These are phyloP conservation scores for Liriodendron chinense DNA, from an alignment of 164 flowering plant species.

Conservation along the genomic window DNA sequence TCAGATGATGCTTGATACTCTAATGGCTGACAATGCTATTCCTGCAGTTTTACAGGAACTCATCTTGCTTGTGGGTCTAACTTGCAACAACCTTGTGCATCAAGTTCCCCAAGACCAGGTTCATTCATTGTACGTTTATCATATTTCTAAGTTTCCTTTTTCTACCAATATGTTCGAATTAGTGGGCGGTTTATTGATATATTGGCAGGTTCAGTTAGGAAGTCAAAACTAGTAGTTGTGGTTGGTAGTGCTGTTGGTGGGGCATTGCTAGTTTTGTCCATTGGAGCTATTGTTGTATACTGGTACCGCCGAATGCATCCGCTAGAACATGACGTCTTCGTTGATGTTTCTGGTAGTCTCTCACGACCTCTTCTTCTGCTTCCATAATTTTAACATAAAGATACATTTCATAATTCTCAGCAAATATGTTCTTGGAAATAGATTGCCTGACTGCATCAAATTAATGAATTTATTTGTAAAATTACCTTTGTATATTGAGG, in stretches of 20 bases:
- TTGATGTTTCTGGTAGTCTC: constrained; percentile 71
- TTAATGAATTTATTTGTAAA: background rate
- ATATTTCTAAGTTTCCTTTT: background rate
- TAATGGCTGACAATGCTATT: too few relatives aligned
- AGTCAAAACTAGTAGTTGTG: constrained; percentile 31
- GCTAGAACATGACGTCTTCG: constrained; percentile 47
- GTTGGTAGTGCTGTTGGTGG: constrained; percentile 40
- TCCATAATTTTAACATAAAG: background rate
- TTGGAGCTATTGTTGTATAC: constrained; percentile 46
- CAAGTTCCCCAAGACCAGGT: constrained; percentile 54
- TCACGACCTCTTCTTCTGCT: background rate
- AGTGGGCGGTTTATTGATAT: background rate
- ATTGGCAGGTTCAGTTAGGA: constrained; percentile 45
- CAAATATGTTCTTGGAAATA: background rate
- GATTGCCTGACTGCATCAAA: background rate
- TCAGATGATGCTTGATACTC: too few relatives aligned
- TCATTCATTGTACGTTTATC: background rate
- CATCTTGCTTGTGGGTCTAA: constrained; percentile 60
- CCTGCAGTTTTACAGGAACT: constrained; percentile 72
- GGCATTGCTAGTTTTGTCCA: constrained; percentile 42
- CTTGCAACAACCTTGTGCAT: constrained; percentile 58
- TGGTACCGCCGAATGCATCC: constrained; percentile 28
- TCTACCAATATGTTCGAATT: background rate
- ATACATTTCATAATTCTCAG: background rate
- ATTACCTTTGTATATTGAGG: background rate